These are phyloP conservation scores for Phytophthora quininea DNA, from an alignment of 352 stramenopile species.

Conservation along the genomic window DNA sequence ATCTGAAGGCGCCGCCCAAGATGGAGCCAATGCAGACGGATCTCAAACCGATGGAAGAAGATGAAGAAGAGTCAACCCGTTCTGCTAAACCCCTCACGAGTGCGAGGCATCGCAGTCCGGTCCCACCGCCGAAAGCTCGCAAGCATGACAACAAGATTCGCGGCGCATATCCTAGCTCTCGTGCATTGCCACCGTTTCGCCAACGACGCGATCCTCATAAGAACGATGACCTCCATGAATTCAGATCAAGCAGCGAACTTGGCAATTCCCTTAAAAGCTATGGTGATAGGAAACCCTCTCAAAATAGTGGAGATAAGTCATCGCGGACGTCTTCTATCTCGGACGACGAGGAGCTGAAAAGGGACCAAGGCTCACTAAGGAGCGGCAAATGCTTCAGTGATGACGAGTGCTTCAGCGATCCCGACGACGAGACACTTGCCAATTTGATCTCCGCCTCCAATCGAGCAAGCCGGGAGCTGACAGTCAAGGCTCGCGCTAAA, in stretches of 20 bases:
- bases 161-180: conserved; percentile 12
- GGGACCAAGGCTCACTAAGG: conserved; percentile 24
- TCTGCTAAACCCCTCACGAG: conserved; percentile 16
- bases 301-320: conserved; percentile 34
- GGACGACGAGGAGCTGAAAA: conserved; percentile 35
- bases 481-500: conserved; percentile 29
- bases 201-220: neutral
- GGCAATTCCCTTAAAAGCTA: too few relatives aligned
- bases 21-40: conserved; percentile 30
- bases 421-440: conserved; percentile 34
- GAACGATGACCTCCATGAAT: conserved; percentile 16
- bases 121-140: conserved; percentile 3
- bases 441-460: conserved; percentile 36
- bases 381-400: conserved; percentile 25
- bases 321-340: conserved; percentile 32
- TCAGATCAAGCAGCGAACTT: conserved; percentile 17
- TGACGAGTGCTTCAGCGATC: conserved; percentile 33
- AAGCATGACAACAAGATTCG: conserved; percentile 26
- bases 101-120: conserved; percentile 19
- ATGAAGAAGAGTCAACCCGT: conserved; percentile 23
- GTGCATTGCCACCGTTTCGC: conserved; percentile 15
- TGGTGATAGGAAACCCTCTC: conserved; percentile 14
- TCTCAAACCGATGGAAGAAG: conserved; percentile 34
- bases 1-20: conserved; percentile 30
- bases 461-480: conserved; percentile 22